Percentiles rank a stretch among this genome's conserved stretches.
Conservation (phyloP, 108 stramenopile genomes). For the Cyclotella atomus region DNA sequence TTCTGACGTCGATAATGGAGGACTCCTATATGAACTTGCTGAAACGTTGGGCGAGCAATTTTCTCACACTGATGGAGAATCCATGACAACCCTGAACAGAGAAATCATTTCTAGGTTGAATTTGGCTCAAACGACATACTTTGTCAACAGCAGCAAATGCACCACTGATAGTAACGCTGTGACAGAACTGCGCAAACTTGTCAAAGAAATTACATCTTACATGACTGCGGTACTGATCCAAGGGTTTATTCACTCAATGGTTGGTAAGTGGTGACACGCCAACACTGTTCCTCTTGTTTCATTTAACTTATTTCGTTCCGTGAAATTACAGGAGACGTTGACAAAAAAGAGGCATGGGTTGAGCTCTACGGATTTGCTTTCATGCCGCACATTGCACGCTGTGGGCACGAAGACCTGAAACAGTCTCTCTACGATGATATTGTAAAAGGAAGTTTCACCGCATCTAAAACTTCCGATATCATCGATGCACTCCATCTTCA, state of each 20-base stretch:
- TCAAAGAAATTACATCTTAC: conserved; percentile 67
- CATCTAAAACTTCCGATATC: conserved; percentile 38
- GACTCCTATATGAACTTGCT: conserved; percentile 71
- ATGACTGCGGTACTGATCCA: conserved; percentile 80
- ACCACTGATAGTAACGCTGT: conserved; percentile 47
- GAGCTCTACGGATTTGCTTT: conserved; percentile 52
- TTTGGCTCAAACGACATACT: conserved; percentile 66
- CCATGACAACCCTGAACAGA: conserved; percentile 69
- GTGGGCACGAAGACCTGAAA: conserved; percentile 52
- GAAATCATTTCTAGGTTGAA: conserved; percentile 78
- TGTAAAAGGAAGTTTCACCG: conserved; percentile 22
- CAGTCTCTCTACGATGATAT: conserved; percentile 62
- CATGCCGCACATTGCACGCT: conserved; percentile 67
- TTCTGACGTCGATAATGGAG: conserved; percentile 57
- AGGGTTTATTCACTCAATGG: conserved; percentile 63
- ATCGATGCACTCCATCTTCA: conserved; percentile 49
- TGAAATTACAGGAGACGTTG: conserved; percentile 16
- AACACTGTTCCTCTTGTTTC: background rate
- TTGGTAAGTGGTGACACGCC: conserved; percentile 38
- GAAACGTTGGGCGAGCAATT: conserved; percentile 66
- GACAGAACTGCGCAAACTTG: conserved; percentile 51
- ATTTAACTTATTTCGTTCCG: background rate
- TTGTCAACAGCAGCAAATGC: conserved; percentile 59
- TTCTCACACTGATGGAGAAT: conserved; percentile 40
- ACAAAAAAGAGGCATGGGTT: conserved; percentile 54